A percentile compares a stretch with the other conserved stretches of the same genome.
These are phyloP conservation scores for Crotalaria pallida DNA, from an alignment of 306 rosid genomes.

Conservation along the genomic window DNA sequence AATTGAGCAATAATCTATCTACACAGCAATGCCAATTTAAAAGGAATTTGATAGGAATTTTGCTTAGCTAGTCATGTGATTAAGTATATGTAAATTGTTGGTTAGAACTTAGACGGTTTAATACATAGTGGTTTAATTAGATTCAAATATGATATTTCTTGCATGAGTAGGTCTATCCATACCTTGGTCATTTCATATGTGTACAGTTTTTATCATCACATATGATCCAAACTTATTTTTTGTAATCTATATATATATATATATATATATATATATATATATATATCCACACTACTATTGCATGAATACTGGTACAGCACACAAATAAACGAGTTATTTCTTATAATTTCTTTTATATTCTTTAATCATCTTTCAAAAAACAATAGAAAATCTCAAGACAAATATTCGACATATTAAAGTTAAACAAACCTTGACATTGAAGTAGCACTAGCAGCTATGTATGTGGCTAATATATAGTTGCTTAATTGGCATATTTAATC, in stretches of 20 bases:
- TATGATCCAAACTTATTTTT: too few species aligned
- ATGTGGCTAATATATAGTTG: not conserved
- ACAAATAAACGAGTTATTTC: not conserved
- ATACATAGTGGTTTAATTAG: too few species aligned
- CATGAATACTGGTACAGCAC: not conserved
- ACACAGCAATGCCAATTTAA: not conserved
- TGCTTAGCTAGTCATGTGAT: not conserved
- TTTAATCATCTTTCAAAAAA: not conserved
- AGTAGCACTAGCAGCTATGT: too few species aligned
- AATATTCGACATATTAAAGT: not conserved
- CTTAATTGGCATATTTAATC: not conserved
- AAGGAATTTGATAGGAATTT: not conserved
- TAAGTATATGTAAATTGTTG: not conserved
- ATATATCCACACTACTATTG: not conserved
- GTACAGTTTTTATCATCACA: too few species aligned
- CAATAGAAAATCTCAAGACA: not conserved
- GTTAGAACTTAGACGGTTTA: too few species aligned
- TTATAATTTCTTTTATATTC: not conserved
- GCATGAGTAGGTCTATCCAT: too few species aligned
- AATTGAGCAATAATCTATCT: not conserved
- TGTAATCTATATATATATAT: too few species aligned
- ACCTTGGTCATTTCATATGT: too few species aligned
- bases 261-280: too few species aligned
- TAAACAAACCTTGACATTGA: not conserved
- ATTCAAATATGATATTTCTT: too few species aligned